These are phyloP conservation scores for Podospora bellae-mahoneyi DNA, from an alignment of 495 filamentous ascomycete genomes.

Conservation along the genomic window DNA sequence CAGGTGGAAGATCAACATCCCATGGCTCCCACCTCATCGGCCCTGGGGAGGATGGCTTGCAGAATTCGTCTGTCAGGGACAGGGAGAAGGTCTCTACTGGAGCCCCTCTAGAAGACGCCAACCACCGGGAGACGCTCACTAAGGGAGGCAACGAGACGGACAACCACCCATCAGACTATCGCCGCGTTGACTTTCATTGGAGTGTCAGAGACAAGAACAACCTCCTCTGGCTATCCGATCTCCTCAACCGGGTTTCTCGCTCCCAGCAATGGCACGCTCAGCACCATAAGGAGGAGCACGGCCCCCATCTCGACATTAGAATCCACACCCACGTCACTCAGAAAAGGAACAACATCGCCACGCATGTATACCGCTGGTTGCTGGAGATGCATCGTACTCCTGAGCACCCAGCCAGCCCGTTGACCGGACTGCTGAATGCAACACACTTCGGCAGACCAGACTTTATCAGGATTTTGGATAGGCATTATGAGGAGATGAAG, in stretches of 20 bases:
- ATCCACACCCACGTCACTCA: conserved; percentile 41
- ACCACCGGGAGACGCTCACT: not conserved
- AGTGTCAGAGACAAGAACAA: conserved; percentile 38
- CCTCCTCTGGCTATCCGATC: conserved; percentile 42
- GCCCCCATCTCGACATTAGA: conserved; percentile 34
- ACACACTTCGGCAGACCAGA: conserved; percentile 52
- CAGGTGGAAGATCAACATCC: not conserved
- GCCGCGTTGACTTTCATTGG: conserved; percentile 44
- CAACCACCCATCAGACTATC: conserved; percentile 18
- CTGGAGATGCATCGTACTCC: conserved; percentile 39
- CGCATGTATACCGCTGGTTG: conserved; percentile 40
- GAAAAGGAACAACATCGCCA: conserved; percentile 34
- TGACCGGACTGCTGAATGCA: conserved; percentile 39
- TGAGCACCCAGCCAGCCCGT: conserved; percentile 32
- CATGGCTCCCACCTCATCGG: not conserved
- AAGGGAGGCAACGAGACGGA: not conserved
- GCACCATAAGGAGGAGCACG: not conserved
- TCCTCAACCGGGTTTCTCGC: conserved; percentile 34
- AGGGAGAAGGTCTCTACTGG: not conserved
- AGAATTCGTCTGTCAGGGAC: not conserved
- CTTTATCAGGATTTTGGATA: conserved; percentile 51
- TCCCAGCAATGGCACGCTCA: conserved; percentile 16
- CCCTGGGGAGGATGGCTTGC: not conserved
- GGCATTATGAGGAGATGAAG: conserved; percentile 34
- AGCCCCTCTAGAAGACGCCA: not conserved